Evolutionary conservation across 352 stramenopile genomes (phyloP), one percentile per base, ranked within the genome.

Genomic region (Thalassiosira pacifica): DNA sequence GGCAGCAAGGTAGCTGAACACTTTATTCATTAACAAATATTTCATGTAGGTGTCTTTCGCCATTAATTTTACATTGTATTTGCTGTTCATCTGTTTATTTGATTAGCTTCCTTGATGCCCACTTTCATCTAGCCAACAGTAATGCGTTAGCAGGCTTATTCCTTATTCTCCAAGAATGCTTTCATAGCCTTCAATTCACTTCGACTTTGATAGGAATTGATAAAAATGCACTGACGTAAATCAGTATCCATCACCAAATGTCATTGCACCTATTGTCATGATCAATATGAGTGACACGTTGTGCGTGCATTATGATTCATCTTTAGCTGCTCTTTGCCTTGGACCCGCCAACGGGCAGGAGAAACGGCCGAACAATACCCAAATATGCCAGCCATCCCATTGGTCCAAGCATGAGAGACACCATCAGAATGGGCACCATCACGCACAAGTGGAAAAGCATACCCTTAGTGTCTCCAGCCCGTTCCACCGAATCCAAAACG

Each of bases 401-500:
- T 11, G 45, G 65, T 59, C 74, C 74, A 19, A 80, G 34, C 45
- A 85, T 68, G 34, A 88, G 37, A 0, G 57, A 40, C 10, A 76
- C 55, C 22, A 85, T 64, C 9, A 88, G 60, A 53, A 19, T 68
- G 2, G 76, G 81, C 26, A 80, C 75, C 32, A 88, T 73, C 0
- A 71, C 6, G 13, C 60, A 37, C 34, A 73, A 31, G 48, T 88
- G 69, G 0, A 76, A 13, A 1, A 32, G 6, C 37, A 48, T 13
- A 13, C 37, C 37, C 37, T 48, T 53, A 19, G 18, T 34, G 2
- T 55, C 67, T 29, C 55, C 48, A n/a, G 42, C 59, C 29, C 66
- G 18, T n/a, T 85, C 55, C 1, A 69, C n/a, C 6, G 65, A 70
- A 74, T 88, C 81, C 59, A 88, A 42, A 4, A 72, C 52, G 26